Evolutionary conservation across 1,139 yeast species (phyloP), one percentile per base, ranked within the genome.

Genomic region (Suhomyces chickasaworum): DNA sequence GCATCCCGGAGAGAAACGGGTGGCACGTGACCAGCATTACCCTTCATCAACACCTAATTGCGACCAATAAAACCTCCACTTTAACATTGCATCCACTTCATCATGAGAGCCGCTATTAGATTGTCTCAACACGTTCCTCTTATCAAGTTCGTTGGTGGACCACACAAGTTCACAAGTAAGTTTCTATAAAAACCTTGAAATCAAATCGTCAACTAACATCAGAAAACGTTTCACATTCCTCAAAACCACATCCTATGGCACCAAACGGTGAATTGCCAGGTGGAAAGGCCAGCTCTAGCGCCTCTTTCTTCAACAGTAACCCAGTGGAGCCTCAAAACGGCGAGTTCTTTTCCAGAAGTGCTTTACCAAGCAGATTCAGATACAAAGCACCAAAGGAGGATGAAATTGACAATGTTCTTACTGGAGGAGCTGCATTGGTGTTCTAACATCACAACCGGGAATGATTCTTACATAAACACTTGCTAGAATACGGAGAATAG

Each of bases 361-460:
- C 84, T 51, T 77, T 89, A 51, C 89, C 97, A 1, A 53, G 68
- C 48, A 79, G 91, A 63, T 88, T 86, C 71, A 83, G 83, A 67
- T 86, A 84, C 66, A 71, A 73, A 44, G 69, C 75, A 4, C 75
- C 88, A 25, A 81, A 80, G 47, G 87, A 80, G 21, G 54, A 60
- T n/a, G 97, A 89, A 65, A 80, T 85, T 41, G 96, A 86, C 8
- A 77, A 81, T 53, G 80, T 89, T 58, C 76, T 80, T 58, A 75
- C 78, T 45, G 97, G 97, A 41, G 96, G 96, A 53, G 95, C 95
- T 36, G 83, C 73, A 22, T 53, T 71, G 44, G 69, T 75, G 15
- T 73, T 61, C 53, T 73, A 63, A 42, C 3, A 20, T 10, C 20
- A 10, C 10, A 9, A 13, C 16, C 17, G 18, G 16, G 31, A 7